phyloP scores from a whole-genome alignment of 2,329 filamentous ascomycete species.

The Trichophyton schoenleinii region DNA sequence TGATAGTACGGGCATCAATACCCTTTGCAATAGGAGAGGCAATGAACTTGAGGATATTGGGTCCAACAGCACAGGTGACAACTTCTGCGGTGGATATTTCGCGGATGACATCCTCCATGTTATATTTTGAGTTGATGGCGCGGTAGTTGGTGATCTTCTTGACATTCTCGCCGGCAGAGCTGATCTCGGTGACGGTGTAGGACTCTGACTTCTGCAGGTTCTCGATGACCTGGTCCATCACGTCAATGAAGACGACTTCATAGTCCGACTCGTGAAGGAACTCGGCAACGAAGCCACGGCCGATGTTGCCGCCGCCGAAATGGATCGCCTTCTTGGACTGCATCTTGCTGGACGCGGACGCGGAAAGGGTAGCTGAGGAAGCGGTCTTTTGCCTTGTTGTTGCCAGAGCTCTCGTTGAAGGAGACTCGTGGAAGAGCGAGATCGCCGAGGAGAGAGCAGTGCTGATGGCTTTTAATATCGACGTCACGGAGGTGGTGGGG shows the following conservation, averaged over 20 bases:
- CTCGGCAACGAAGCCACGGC: constrained; percentile 75
- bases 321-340: constrained; percentile 54
- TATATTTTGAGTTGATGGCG: constrained; percentile 84
- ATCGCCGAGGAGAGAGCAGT: neutral
- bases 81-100: constrained; percentile 80
- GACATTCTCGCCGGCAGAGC: constrained; percentile 64
- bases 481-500: neutral
- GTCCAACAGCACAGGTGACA: constrained; percentile 93
- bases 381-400: neutral
- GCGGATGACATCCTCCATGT: constrained; percentile 67
- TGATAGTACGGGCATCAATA: constrained; percentile 57
- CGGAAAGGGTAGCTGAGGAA: neutral
- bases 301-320: constrained; percentile 79
- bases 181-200: constrained; percentile 90
- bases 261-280: constrained; percentile 92
- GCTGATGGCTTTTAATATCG: neutral
- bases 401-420: neutral
- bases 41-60: constrained; percentile 92
- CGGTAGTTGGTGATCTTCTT: constrained; percentile 90
- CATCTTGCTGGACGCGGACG: constrained; percentile 1
- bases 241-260: constrained; percentile 92
- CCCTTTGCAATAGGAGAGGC: constrained; percentile 92
- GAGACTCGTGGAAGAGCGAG: neutral
- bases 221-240: constrained; percentile 72
- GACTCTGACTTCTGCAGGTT: constrained; percentile 59